Evolutionary conservation across 2,329 filamentous ascomycete genomes (phyloP), one percentile per base, ranked within the genome.

Genomic region (Cladobotryum mycophilum): DNA sequence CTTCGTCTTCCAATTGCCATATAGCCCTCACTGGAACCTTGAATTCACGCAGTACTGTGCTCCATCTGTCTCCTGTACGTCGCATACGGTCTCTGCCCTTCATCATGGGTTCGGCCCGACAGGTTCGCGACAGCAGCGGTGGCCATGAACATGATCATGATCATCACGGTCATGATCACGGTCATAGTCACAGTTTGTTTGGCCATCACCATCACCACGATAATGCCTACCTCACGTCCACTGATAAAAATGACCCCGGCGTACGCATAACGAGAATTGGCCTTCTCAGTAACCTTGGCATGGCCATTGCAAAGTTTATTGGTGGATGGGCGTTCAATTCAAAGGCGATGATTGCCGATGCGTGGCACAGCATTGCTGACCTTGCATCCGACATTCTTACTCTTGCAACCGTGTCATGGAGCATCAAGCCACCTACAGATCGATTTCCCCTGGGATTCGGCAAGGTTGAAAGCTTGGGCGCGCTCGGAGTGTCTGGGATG

Each of bases 381-480:
- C 81, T 99, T 51, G 89, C 95, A 54, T 96, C 91, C 48, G 93
- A 99, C 68, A 79, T 99, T 60, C 83, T 96, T 67, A 99, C 93
- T 1, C 79, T 99, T 17, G 88, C 89, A 14, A 99, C 93, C 9
- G 91, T 99, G 43, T 92, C 91, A 17, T 96, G 88, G 84, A 95
- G 91, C 53, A 72, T 97, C 53, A 89, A 87, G 61, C 85, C 89
- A 5, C 90, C 93, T 0, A 89, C 88, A 11, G 79, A 86, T 49
- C 80, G 80, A 38, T 99, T 96, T 65, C 93, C 93, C 2, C 82
- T 84, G 61, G 93, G 93, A 2, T 99, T 95, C 65, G 93, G 93
- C 65, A 99, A 99, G 74, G 81, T 99, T n/a, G 93, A 99, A 75
- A 96, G 90, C 62, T 72, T 99, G 64, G 93, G 93, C 17, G 93